Evolutionary conservation across 1,284 basidiomycete genomes (phyloP), one percentile per base, ranked within the genome.

Genomic region (Malassezia dermatis): DNA sequence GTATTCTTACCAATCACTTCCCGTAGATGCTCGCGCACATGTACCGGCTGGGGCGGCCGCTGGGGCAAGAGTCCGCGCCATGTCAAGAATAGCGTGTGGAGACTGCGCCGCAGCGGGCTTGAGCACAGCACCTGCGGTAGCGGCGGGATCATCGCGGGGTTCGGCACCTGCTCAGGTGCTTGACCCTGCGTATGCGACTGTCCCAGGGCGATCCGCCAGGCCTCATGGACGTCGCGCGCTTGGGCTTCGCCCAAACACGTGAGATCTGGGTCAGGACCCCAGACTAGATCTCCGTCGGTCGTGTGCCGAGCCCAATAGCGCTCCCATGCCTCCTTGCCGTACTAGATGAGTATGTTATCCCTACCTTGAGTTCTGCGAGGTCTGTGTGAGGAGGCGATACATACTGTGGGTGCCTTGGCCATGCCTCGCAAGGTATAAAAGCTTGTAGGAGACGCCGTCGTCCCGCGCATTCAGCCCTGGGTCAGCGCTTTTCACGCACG

Each of bases 191-290:
- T 12, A n/a, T 45, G 42, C 4, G 17, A 2, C 3, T 12, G 17
- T 4, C 5, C 17, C 8, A 32, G 40, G 3, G 41, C 50, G 10
- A 7, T 12, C 13, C 4, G n/a, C 35, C 43, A 54, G 6, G 52
- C 40, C 4, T 37, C 24, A 10, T 43, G 45, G 30, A 54, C 46
- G 1, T 15, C 24, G 4, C 8, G 27, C 17, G 52, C 52, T 34
- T 54, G 45, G 2, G 8, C 31, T 8, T 21, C 4, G 24, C 52
- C 52, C 17, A 48, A 30, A 19, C 17, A 39, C 12, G 46, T 54
- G 26, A 54, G 52, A 8, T n/a, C 8, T 5, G 52, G 52, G 31
- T 54, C 52, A 8, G 46, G 52, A 11, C 52, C 52, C 46, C 45
- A 54, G 0, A 12, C 13, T 1, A 43, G 11, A 7, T 21, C 13